phyloP scores from a whole-genome alignment of 176 grass and related monocot genomes.

The Bonia amplexicaulis region DNA sequence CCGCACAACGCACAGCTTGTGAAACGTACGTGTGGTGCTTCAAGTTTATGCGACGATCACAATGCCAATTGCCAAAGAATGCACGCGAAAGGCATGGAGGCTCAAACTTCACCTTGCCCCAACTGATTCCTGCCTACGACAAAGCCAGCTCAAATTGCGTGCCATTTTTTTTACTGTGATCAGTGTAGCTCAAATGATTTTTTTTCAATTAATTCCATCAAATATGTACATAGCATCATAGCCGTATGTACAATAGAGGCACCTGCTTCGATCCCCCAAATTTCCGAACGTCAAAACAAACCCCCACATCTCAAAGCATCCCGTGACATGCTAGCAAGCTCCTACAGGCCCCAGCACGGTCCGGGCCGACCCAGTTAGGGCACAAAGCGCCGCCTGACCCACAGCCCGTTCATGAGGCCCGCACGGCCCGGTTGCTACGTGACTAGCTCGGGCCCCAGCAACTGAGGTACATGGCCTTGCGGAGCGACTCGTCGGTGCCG shows the following conservation, averaged over 20 bases:
- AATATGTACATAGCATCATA: slow-evolving; percentile 12
- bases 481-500: slow-evolving; percentile 62
- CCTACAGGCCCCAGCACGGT: background rate
- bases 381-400: background rate
- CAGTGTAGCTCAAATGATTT: background rate
- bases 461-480: slow-evolving; percentile 66
- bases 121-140: too few species aligned
- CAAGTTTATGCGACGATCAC: background rate
- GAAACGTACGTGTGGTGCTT: background rate
- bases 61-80: background rate
- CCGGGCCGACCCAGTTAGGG: background rate
- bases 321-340: background rate
- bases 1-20: background rate
- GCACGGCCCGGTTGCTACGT: background rate
- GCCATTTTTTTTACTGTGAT: background rate
- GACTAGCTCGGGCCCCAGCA: slow-evolving; percentile 75
- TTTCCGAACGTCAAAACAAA: background rate
- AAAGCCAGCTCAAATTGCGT: too few species aligned
- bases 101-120: too few species aligned
- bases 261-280: background rate
- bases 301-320: background rate
- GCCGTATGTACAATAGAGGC: background rate
- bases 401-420: background rate
- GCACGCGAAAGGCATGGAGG: too few species aligned
- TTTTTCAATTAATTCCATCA: background rate